Conservation (phyloP, 345 rosid genomes). For the Ceriops decandra region DNA sequence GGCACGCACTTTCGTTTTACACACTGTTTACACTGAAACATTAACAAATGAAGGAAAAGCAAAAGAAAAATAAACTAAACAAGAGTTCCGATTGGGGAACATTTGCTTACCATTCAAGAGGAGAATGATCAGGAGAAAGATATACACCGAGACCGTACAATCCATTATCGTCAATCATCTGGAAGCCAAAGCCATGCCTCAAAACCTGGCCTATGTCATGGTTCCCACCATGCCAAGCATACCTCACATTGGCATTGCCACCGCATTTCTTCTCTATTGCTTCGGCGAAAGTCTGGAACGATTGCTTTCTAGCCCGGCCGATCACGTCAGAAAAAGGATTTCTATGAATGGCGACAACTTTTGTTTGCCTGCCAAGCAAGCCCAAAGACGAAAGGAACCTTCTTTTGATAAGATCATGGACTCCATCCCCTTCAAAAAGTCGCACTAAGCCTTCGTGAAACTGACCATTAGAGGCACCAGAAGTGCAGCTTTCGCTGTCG, state of each 20-base stretch:
- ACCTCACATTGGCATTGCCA: conserved; percentile 54
- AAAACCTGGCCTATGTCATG: conserved; percentile 43
- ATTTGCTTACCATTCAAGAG: conserved; percentile 52
- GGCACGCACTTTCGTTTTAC: not conserved
- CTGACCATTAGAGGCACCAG: conserved; percentile 14
- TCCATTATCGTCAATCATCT: conserved; percentile 27
- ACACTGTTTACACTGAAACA: too few relatives aligned
- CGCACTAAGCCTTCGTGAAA: conserved; percentile 28
- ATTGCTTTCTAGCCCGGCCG: conserved; percentile 47
- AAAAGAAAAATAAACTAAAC: not conserved
- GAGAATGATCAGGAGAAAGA: conserved; percentile 55
- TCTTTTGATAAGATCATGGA: conserved; percentile 40
- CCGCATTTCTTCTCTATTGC: conserved; percentile 49
- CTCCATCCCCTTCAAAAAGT: conserved; percentile 46
- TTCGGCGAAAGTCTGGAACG: conserved; percentile 48
- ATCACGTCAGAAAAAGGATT: conserved; percentile 28
- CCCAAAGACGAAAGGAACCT: conserved; percentile 45
- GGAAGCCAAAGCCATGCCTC: conserved; percentile 60
- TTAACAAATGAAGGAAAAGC: too few relatives aligned
- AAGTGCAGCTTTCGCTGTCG: conserved; percentile 54
- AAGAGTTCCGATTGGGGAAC: not conserved
- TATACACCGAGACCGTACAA: conserved; percentile 58
- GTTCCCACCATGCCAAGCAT: conserved; percentile 63
- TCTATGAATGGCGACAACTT: conserved; percentile 44
- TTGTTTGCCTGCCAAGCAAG: conserved; percentile 30